A percentile compares a stretch with the other conserved stretches of the same genome.
Conservation (phyloP, 176 grass and related monocot genomes). For the Lolium rigidum region DNA sequence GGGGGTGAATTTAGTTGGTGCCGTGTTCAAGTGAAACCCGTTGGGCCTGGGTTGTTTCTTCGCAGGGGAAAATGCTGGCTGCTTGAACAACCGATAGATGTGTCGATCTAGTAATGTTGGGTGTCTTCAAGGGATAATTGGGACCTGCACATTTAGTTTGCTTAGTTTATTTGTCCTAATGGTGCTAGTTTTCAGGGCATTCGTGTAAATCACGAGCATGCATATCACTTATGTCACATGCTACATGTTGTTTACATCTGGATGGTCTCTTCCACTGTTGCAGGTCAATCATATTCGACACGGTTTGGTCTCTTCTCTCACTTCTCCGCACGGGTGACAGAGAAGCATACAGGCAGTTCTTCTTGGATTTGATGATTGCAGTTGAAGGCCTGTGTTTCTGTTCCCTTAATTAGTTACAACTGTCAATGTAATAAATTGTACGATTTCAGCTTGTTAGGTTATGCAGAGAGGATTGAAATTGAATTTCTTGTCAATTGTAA, state of each 20-base stretch:
- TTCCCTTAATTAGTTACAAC: background rate
- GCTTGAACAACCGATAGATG: background rate
- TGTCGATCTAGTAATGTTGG: no score
- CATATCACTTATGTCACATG: background rate
- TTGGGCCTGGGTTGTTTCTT: background rate
- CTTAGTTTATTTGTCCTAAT: no score
- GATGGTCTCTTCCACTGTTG: background rate
- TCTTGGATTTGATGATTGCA: conserved; percentile 79
- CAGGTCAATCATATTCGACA: conserved; percentile 73
- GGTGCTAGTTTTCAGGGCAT: no score
- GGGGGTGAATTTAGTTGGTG: background rate
- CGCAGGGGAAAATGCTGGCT: background rate
- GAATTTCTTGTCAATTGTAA: conserved; percentile 31
- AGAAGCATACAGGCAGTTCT: conserved; percentile 88
- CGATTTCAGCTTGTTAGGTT: conserved; percentile 9
- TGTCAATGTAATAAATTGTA: background rate
- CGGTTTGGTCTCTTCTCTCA: conserved; percentile 79
- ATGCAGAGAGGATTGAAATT: conserved; percentile 29
- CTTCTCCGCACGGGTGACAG: conserved; percentile 84
- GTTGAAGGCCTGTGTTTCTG: conserved; percentile 56
- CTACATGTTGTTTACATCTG: background rate
- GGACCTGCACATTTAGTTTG: no score
- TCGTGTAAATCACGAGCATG: no score
- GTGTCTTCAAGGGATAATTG: no score
- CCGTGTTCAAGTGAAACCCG: no score